Percentiles rank a stretch among this genome's conserved stretches.
phyloP scores from a whole-genome alignment of 192 early-diverging fungal species.

The Backusella sp. region DNA sequence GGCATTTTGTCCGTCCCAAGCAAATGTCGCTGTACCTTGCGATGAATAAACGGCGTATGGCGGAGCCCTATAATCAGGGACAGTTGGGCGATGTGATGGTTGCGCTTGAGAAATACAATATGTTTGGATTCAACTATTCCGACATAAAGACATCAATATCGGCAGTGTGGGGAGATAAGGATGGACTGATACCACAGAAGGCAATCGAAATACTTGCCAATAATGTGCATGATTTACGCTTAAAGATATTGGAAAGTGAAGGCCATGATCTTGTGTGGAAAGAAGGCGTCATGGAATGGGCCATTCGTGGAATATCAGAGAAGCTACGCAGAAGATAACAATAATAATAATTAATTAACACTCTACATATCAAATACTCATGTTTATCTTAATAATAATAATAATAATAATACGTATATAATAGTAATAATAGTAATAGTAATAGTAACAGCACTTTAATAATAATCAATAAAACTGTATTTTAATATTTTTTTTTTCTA shows the following conservation, averaged over 20 bases:
- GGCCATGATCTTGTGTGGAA: slow-evolving; percentile 43
- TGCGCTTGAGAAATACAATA: slow-evolving; percentile 40
- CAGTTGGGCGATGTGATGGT: slow-evolving; percentile 37
- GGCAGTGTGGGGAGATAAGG: slow-evolving; percentile 42
- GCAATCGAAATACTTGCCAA: slow-evolving; percentile 35
- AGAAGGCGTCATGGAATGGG: slow-evolving; percentile 41
- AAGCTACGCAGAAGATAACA: neutral
- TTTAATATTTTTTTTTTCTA: neutral
- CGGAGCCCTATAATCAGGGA: slow-evolving; percentile 31
- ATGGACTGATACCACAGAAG: slow-evolving; percentile 30
- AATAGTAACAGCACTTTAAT: neutral
- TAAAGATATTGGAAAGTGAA: slow-evolving; percentile 40
- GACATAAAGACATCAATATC: slow-evolving; percentile 29
- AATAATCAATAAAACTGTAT: neutral
- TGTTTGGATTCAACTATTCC: slow-evolving; percentile 35
- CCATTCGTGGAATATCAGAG: slow-evolving; percentile 34
- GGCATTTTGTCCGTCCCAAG: slow-evolving; percentile 36
- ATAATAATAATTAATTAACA: neutral
- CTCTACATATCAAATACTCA: too few species aligned
- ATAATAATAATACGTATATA: neutral
- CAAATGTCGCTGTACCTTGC: slow-evolving; percentile 34
- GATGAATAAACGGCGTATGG: slow-evolving; percentile 35
- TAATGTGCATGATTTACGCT: slow-evolving; percentile 27
- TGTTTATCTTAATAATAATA: neutral
- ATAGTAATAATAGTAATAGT: neutral